Conservation (phyloP, 352 stramenopile genomes). For the Phytopythium mirpurense region DNA sequence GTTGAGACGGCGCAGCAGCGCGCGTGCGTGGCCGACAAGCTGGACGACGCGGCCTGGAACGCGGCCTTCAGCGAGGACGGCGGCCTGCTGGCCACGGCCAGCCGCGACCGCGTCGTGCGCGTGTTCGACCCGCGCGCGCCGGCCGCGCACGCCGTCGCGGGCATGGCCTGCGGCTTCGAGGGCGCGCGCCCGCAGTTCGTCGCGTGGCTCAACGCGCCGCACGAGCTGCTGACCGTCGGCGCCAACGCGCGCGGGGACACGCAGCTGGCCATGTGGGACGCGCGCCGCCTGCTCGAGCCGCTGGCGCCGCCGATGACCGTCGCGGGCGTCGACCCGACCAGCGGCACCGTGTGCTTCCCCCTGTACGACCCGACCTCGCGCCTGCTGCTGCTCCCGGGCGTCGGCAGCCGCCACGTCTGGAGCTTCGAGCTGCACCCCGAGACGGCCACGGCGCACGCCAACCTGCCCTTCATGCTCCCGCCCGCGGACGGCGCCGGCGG, state of each 20-base stretch:
- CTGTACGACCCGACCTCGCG: conserved; percentile 65
- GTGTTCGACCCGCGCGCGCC: conserved; percentile 62
- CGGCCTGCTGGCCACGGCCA: conserved; percentile 55
- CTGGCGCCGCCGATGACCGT: conserved; percentile 28
- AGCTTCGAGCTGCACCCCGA: conserved; percentile 62
- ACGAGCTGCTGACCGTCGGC: conserved; percentile 46
- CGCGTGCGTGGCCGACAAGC: conserved; percentile 34
- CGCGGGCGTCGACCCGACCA: conserved; percentile 24
- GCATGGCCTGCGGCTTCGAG: conserved; percentile 69
- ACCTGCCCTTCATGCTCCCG: conserved; percentile 53
- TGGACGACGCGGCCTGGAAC: conserved; percentile 76
- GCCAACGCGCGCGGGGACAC: conserved; percentile 58
- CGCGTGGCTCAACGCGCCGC: conserved; percentile 34
- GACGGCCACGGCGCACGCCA: conserved; percentile 37
- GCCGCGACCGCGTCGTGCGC: conserved; percentile 61
- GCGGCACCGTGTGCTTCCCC: conserved; percentile 43
- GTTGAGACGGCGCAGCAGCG: conserved; percentile 44
- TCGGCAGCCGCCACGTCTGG: conserved; percentile 63
- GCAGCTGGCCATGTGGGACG: conserved; percentile 71
- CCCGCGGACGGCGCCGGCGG: conserved; percentile 13
- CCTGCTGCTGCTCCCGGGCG: conserved; percentile 62
- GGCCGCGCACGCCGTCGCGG: conserved; percentile 35
- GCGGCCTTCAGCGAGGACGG: conserved; percentile 66
- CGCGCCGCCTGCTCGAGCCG: conserved; percentile 63
- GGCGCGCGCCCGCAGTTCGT: conserved; percentile 69